Evolutionary conservation across 371 early-diverging fungal species (phyloP), one percentile per base, ranked within the genome.

Genomic region (Umbelopsis sp.): DNA sequence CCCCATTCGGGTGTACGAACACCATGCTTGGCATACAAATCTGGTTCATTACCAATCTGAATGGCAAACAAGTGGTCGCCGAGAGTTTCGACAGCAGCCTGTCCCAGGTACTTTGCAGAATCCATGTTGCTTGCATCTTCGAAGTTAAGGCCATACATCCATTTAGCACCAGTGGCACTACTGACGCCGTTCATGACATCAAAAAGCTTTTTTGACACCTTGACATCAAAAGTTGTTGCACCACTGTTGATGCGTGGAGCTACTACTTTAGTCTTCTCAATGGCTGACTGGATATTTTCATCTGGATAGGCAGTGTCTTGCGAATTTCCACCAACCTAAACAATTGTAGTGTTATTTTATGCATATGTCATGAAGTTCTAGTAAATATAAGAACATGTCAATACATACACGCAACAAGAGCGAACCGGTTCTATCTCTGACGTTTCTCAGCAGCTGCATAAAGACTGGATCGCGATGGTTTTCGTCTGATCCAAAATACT

Each of bases 21-120:
- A 18, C 67, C 67, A 37, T 70, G 70, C 50, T 70, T 70, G 4
- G 70, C 63, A 50, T 70, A 70, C 0, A 70, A 24, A 18, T 70
- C 70, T 10, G 70, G 70, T 18, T 70, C 70, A 18, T 70, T 70
- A 4, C 70, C 70, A 41, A 70, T 70, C 50, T 70, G 70, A 3
- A 70, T 38, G 9, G 70, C 66, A 41, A 63, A 70, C 14, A 70
- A 37, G 5, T 51, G 14, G 24, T 62, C 67, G 7, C 66, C 66
- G 20, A 70, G 62, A 12, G 20, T 66, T 14, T 66, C 63, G 8
- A 66, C 41, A 20, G 67, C 66, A 11, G 50, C 8, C 37, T 50
- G 44, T 7, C 66, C 70, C 11, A 70, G 37, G 16, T 14, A 12
- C 22, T 29, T 25, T n/a, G 70, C 70, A 44, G 62, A 57, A 14